Conservation (phyloP, 306 rosid genomes). For the Ormosia semicastrata region DNA sequence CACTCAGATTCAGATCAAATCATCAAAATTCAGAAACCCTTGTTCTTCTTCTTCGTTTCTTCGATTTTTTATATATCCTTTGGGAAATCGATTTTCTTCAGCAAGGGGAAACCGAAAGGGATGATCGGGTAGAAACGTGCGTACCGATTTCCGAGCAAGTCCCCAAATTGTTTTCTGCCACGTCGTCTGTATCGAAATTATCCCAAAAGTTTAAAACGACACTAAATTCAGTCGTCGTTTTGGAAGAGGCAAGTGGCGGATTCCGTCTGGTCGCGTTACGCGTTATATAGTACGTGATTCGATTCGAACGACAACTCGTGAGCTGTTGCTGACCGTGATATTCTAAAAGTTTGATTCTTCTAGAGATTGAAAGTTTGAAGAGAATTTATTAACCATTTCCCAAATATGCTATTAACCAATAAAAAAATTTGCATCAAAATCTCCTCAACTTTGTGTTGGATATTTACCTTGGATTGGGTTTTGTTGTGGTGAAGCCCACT, state of each 20-base stretch:
- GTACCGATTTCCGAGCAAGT: neutral
- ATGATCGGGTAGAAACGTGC: neutral
- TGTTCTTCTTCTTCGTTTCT: neutral
- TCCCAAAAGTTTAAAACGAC: neutral
- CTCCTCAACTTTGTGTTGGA: too few species aligned
- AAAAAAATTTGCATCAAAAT: too few species aligned
- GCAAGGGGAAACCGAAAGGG: constrained; percentile 41
- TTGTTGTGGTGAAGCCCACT: too few species aligned
- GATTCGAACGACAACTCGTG: neutral
- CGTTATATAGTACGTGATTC: neutral
- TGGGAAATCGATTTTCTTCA: constrained; percentile 40
- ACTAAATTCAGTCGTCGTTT: too few species aligned
- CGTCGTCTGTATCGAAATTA: neutral
- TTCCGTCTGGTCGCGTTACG: too few species aligned
- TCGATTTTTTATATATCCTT: neutral
- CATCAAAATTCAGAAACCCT: constrained; percentile 18
- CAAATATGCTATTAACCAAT: too few species aligned
- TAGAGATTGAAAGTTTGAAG: neutral
- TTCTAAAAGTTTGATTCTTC: neutral
- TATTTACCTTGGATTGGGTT: too few species aligned
- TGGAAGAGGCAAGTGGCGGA: too few species aligned
- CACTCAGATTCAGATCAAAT: neutral
- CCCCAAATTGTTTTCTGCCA: neutral
- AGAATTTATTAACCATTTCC: too few species aligned
- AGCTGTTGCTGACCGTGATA: neutral